Evolutionary conservation across 306 rosid genomes (phyloP).

Genomic region (Astragalus glycyphyllos): DNA sequence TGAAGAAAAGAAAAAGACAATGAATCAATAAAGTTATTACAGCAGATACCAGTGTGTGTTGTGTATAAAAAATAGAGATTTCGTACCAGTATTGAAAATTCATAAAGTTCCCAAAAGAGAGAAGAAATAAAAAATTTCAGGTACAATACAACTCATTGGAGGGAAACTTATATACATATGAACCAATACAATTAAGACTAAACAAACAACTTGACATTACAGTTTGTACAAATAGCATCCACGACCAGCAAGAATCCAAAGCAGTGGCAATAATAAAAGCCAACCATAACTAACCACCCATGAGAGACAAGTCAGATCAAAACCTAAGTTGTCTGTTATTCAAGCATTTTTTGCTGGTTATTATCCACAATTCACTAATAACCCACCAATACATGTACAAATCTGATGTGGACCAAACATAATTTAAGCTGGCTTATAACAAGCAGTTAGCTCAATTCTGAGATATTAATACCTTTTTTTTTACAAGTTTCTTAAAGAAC

Average conservation of each 20-base stretch:
- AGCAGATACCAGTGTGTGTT: not conserved
- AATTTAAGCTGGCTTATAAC: not conserved
- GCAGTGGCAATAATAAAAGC: constrained; percentile 2
- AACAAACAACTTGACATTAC: not conserved
- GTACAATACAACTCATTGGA: constrained; percentile 28
- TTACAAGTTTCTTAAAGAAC: not conserved
- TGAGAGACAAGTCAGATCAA: constrained; percentile 31
- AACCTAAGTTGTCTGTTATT: not conserved
- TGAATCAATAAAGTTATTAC: constrained; percentile 4
- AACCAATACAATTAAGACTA: not conserved
- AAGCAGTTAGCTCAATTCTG: constrained; percentile 21
- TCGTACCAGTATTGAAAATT: not conserved
- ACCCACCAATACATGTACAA: not conserved
- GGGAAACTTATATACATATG: not conserved
- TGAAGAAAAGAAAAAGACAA: not conserved
- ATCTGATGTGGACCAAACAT: constrained; percentile 38
- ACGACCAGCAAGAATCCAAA: constrained; percentile 26
- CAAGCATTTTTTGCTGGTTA: not conserved
- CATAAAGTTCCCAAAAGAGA: not conserved
- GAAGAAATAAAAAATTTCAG: constrained; percentile 31
- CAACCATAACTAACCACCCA: constrained; percentile 5
- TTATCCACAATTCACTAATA: constrained; percentile 36
- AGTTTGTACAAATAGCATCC: constrained; percentile 13
- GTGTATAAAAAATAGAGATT: not conserved
- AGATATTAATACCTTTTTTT: constrained; percentile 11